Conservation (phyloP, 2,329 filamentous ascomycete species). For the Pseudogymnoascus sp. region DNA sequence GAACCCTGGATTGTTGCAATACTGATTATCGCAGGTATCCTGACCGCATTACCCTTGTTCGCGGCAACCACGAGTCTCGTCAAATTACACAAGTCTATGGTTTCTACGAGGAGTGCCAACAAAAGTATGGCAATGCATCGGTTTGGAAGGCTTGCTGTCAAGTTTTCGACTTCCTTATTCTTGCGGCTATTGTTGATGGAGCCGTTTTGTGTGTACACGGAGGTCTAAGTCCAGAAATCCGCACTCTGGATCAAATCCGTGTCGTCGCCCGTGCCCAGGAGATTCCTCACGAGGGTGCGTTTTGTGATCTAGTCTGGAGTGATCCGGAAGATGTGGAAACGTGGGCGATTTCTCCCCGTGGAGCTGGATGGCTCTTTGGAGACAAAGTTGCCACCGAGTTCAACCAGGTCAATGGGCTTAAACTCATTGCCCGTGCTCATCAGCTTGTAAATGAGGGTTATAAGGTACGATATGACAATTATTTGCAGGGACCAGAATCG, state of each 20-base stretch:
- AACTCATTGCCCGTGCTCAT: constrained; percentile 65
- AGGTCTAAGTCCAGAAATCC: constrained; percentile 63
- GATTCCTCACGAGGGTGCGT: constrained; percentile 69
- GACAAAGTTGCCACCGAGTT: constrained; percentile 70
- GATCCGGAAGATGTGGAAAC: constrained; percentile 66
- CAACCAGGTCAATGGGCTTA: constrained; percentile 67
- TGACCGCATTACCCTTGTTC: constrained; percentile 63
- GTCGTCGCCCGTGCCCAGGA: constrained; percentile 68
- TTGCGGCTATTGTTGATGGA: constrained; percentile 66
- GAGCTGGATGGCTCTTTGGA: constrained; percentile 46
- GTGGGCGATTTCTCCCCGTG: constrained; percentile 62
- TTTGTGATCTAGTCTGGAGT: constrained; percentile 70
- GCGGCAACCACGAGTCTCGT: constrained; percentile 68
- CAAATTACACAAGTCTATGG: constrained; percentile 74
- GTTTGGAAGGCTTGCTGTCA: constrained; percentile 76
- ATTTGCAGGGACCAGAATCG: neutral
- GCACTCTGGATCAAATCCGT: constrained; percentile 67
- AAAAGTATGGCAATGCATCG: constrained; percentile 69
- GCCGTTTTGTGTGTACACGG: constrained; percentile 68
- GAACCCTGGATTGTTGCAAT: neutral
- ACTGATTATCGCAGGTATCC: constrained; percentile 46
- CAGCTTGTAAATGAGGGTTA: constrained; percentile 72
- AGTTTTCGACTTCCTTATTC: constrained; percentile 68
- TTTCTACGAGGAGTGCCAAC: constrained; percentile 70
- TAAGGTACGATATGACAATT: constrained; percentile 40